Conservation (phyloP, 2,329 filamentous ascomycete species). For the Neofusicoccum kwambonambiense region DNA sequence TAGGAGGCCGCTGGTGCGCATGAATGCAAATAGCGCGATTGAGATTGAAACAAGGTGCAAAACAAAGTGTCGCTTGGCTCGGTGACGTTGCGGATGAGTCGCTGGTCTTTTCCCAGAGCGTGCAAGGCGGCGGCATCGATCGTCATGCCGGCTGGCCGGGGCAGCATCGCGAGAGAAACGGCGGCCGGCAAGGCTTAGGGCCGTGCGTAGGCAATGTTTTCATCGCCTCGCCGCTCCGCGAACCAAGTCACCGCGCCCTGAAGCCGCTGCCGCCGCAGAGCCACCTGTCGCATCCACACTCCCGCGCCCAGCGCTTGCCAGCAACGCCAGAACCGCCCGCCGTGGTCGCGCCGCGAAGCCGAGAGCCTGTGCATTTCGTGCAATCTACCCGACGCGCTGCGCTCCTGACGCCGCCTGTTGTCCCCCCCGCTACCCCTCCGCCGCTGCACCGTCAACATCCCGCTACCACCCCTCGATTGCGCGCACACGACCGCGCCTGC, state of each 20-base stretch:
- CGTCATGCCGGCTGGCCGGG: background rate
- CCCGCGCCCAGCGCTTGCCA: background rate
- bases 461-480: background rate
- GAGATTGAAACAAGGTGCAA: conserved; percentile 12
- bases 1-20: background rate
- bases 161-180: background rate
- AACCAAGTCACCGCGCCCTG: conserved; percentile 9
- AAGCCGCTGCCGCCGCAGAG: conserved; percentile 3
- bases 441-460: conserved; percentile 3
- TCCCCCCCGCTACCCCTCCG: conserved; percentile 7
- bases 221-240: conserved; percentile 7
- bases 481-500: background rate
- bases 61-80: conserved; percentile 1
- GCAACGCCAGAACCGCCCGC: background rate
- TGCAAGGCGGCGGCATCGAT: background rate
- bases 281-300: conserved; percentile 10
- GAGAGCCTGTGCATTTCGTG: background rate
- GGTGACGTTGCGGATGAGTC: background rate
- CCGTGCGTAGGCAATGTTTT: conserved; percentile 8
- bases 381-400: conserved; percentile 9
- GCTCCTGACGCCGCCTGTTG: conserved; percentile 6
- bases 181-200: background rate
- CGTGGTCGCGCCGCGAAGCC: background rate
- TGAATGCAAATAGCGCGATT: background rate
- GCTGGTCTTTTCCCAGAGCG: conserved; percentile 2